Base-by-base conservation (phyloP, 2,329 filamentous ascomycete species). In the Blastomyces gilchristii region DNA sequence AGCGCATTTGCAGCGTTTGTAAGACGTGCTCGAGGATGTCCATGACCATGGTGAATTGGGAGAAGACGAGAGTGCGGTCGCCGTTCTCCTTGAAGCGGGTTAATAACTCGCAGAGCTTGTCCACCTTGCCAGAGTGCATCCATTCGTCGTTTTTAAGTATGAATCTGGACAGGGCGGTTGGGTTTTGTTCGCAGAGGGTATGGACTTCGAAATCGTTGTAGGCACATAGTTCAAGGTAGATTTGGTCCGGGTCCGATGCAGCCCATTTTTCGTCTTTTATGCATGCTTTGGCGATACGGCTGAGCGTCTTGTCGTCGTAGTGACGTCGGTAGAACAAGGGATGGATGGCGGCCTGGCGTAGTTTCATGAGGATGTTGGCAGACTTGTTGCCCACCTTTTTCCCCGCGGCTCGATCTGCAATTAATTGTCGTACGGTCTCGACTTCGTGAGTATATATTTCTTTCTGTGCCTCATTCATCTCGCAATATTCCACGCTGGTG, bases 281-380 rank as follows among this genome's bases (percentile, higher is more conserved):
- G 66, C 94, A 84, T 1, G 89, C 86, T 67, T 85, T 84, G 2
- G 86, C 84, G 83, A 97, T 96, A 70, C 90, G 85, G 63, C 85
- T 81, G 6, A 97, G 84, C 63, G 82, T 87, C 41, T 83, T 79
- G 69, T 97, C 87, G 12, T 84, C 84, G 73, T 94, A 99, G 66
- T 90, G 83, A 2, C 87, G 85, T 3, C 93, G 85, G 75, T 95
- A 94, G 11, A 99, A 83, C 61, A 97, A 82, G 0, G 92, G 91
- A 71, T 99, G 94, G 53, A 97, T 90, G 0, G 94, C 90, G 2
- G 93, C 90, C 73, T 97, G 93, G 54, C 93, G 89, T 22, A 97
- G 83, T 73, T 92, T 90, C 83, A 97, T 94, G 80, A 96, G 87
- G 34, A 88, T 83, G 69, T 92, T 89, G 66, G 75, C 76, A 61